A percentile compares a stretch with the other conserved stretches of the same genome.
Conservation (phyloP, 148 eudicot genomes). For the Chenopodium quinoa region DNA sequence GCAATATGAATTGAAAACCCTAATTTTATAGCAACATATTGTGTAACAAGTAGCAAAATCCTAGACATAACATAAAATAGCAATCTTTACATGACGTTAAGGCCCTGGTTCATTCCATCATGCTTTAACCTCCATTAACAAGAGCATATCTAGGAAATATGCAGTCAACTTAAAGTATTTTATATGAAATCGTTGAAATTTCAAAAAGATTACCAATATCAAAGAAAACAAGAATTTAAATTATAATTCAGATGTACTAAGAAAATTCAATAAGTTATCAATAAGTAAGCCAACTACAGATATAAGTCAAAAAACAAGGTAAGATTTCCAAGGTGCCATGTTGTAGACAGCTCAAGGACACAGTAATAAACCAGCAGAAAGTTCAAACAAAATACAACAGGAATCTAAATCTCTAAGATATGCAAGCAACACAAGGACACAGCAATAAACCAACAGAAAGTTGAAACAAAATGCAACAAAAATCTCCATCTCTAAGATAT, state of each 20-base stretch:
- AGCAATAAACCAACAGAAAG: not conserved
- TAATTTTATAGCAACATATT: not conserved
- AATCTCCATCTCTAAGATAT: not conserved
- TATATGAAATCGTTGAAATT: not conserved
- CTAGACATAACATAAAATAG: not conserved
- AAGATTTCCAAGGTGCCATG: not conserved
- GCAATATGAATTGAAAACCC: not conserved
- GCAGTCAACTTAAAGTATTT: not conserved
- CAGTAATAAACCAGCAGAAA: not conserved
- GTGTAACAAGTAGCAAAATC: not conserved
- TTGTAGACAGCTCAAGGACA: not conserved
- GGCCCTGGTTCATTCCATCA: not conserved
- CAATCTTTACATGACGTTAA: not conserved
- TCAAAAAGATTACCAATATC: not conserved
- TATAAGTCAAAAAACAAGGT: not conserved
- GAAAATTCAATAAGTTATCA: not conserved
- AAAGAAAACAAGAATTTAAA: not conserved
- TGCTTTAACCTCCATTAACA: not conserved
- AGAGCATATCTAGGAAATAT: not conserved
- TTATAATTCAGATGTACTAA: not conserved
- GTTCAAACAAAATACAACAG: not conserved
- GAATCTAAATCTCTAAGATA: not conserved
- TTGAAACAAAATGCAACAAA: not conserved
- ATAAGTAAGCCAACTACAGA: not conserved
- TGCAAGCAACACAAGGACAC: not conserved